These are phyloP conservation scores for Arabis hirsuta DNA, from an alignment of 345 rosid species.

Conservation along the genomic window DNA sequence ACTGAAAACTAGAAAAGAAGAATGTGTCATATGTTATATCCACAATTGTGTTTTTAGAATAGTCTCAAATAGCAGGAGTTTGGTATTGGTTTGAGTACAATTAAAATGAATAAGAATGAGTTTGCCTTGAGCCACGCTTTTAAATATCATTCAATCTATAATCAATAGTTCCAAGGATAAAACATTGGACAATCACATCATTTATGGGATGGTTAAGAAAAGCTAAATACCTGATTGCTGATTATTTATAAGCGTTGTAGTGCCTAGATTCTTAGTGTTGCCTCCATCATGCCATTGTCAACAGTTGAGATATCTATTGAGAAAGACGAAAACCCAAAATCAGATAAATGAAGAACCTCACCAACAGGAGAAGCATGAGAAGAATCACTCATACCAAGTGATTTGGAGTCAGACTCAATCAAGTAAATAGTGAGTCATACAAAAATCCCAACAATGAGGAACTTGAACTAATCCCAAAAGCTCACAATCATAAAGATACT, in stretches of 20 bases:
- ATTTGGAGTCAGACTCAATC: background rate
- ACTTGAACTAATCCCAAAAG: no score
- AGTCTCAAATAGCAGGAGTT: no score
- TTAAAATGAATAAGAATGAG: background rate
- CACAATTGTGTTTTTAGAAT: no score
- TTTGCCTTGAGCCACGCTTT: background rate
- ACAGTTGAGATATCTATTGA: background rate
- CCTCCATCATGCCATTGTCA: background rate
- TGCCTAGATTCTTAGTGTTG: background rate
- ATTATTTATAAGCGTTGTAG: background rate
- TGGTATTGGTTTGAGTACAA: no score
- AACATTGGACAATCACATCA: background rate
- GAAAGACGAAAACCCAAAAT: background rate
- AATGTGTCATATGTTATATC: no score
- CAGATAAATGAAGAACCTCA: conserved; percentile 1
- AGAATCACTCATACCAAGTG: background rate
- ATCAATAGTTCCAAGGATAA: background rate
- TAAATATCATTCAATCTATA: background rate
- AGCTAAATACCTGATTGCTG: background rate
- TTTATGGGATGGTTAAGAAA: background rate
- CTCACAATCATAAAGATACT: no score
- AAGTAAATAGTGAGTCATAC: background rate
- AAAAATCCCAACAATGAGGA: no score
- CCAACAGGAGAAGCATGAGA: background rate
- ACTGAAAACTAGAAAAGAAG: no score